These are phyloP conservation scores for Eucalyptus lansdowneana DNA, from an alignment of 345 rosid genomes.

Conservation along the genomic window DNA sequence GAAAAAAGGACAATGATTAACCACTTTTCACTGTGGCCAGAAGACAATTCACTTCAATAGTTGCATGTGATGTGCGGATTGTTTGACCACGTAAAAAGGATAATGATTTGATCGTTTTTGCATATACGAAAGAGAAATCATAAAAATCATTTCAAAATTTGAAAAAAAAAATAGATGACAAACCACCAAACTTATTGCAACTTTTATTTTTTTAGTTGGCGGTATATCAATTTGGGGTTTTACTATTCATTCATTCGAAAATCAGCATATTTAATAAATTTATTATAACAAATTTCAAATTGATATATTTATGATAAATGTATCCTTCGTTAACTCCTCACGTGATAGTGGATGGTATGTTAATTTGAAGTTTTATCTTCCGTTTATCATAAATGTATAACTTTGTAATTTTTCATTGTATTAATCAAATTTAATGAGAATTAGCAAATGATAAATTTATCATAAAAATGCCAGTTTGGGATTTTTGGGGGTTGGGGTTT, in stretches of 20 bases:
- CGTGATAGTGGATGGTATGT: fast-evolving
- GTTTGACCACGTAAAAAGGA: neutral
- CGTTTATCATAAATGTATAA: too few species aligned
- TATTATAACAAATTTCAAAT: too few species aligned
- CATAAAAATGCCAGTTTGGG: fast-evolving
- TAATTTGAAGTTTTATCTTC: too few species aligned
- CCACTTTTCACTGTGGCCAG: neutral
- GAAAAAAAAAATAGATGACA: neutral
- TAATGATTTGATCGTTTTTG: neutral
- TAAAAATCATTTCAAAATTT: neutral
- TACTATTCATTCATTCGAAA: fast-evolving
- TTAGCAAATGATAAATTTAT: too few species aligned
- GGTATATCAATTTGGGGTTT: too few species aligned
- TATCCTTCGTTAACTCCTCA: too few species aligned
- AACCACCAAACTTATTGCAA: neutral
- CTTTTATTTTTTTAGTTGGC: neutral
- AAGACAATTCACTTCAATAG: neutral
- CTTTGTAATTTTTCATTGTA: too few species aligned
- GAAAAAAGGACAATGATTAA: neutral
- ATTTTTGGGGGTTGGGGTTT: too few species aligned
- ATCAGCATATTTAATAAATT: too few species aligned
- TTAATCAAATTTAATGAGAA: too few species aligned
- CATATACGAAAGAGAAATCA: neutral
- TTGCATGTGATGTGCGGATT: neutral
- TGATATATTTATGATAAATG: too few species aligned